phyloP scores from a whole-genome alignment of 108 stramenopile species.

The Cyclostephanos tholiformis region DNA sequence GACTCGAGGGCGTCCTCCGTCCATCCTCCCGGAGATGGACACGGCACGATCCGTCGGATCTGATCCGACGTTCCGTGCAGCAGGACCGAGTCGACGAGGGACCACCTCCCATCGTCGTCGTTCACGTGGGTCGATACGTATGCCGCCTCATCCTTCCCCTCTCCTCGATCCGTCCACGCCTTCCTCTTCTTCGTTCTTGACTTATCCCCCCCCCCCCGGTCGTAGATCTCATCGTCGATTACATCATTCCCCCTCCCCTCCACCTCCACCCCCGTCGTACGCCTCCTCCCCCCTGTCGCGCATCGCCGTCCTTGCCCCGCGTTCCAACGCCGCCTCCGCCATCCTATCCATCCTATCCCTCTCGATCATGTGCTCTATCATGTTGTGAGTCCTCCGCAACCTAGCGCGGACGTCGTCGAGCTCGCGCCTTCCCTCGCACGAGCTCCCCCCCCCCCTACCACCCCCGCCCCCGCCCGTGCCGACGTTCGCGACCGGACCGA shows the following conservation, averaged over 20 bases:
- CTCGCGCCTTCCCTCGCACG: background rate
- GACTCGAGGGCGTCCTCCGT: conserved; percentile 9
- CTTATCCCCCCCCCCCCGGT: conserved; percentile 7
- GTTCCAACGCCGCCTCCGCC: conserved; percentile 21
- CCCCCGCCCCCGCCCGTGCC: conserved; percentile 17
- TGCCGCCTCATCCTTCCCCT: too few relatives aligned
- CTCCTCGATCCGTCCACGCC: background rate
- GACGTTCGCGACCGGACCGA: background rate
- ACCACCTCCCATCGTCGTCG: conserved; percentile 29
- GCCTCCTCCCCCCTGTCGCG: conserved; percentile 19
- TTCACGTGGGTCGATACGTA: background rate
- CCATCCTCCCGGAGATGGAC: conserved; percentile 12
- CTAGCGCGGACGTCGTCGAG: conserved; percentile 7
- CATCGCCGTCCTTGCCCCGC: conserved; percentile 19
- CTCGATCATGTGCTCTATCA: conserved; percentile 33
- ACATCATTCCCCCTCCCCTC: background rate
- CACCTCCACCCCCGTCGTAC: background rate
- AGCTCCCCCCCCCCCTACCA: background rate
- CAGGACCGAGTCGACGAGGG: conserved; percentile 29
- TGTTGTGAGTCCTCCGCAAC: conserved; percentile 27
- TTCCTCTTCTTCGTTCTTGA: background rate
- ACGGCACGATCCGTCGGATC: conserved; percentile 2
- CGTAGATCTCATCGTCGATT: conserved; percentile 10
- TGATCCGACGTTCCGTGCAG: conserved; percentile 39
- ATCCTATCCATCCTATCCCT: conserved; percentile 16